Evolutionary conservation across 2,329 filamentous ascomycete genomes (phyloP).

Genomic region (Catunica adiposa): DNA sequence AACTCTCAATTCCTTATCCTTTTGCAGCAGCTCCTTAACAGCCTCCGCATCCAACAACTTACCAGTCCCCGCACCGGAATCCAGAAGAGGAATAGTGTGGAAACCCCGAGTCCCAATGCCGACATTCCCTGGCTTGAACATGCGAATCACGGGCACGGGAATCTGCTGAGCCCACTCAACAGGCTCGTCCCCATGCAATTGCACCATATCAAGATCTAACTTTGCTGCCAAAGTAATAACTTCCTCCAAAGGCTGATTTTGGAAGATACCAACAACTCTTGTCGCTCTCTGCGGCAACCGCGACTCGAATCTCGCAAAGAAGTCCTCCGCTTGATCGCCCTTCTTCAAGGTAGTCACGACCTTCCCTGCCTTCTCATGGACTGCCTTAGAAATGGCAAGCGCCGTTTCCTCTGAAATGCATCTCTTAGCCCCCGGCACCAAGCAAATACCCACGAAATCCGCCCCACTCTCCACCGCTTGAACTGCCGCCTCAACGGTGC

Average conservation of each 20-base stretch:
- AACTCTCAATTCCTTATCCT: conserved; percentile 54
- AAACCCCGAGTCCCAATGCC: conserved; percentile 61
- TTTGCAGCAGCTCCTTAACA: conserved; percentile 48
- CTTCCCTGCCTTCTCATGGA: conserved; percentile 34
- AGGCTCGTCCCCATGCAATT: conserved; percentile 84
- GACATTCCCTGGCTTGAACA: conserved; percentile 62
- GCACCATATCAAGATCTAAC: conserved; percentile 71
- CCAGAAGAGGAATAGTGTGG: conserved; percentile 69
- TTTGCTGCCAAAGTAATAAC: conserved; percentile 61
- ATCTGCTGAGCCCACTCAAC: conserved; percentile 82
- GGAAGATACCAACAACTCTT: conserved; percentile 83
- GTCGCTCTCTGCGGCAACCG: conserved; percentile 42
- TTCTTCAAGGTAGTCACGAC: conserved; percentile 19
- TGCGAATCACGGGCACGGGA: conserved; percentile 77
- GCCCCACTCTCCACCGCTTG: conserved; percentile 74
- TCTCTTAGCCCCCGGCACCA: conserved; percentile 67
- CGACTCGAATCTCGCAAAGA: conserved; percentile 43
- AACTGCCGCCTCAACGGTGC: conserved; percentile 62
- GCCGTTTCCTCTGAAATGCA: conserved; percentile 66
- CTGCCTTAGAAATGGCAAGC: conserved; percentile 58
- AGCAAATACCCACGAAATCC: conserved; percentile 82
- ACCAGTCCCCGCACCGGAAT: conserved; percentile 75
- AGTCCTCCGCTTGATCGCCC: conserved; percentile 38
- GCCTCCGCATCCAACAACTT: conserved; percentile 55
- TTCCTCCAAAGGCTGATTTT: conserved; percentile 72